A percentile compares a stretch with the other conserved stretches of the same genome.
These are phyloP conservation scores for Colletotrichum sp. DNA, from an alignment of 2,329 filamentous ascomycete species.

Conservation along the genomic window DNA sequence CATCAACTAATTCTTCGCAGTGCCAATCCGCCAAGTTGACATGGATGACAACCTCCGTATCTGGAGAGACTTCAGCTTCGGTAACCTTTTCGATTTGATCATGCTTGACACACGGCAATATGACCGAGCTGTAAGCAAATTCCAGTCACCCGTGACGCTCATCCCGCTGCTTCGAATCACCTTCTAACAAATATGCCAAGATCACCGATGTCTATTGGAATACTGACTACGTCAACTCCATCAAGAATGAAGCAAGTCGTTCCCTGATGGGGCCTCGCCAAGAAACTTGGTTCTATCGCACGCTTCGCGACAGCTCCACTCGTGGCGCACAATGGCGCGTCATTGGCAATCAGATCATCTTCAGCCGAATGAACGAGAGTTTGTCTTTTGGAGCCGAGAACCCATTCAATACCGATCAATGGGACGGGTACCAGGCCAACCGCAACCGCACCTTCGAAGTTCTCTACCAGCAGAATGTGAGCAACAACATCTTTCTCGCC, in stretches of 20 bases:
- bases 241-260: constrained; percentile 70
- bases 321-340: constrained; percentile 75
- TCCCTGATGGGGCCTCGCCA: constrained; percentile 75
- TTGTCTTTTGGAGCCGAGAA: constrained; percentile 31
- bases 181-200: background rate
- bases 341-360: constrained; percentile 74
- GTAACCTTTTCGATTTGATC: constrained; percentile 69
- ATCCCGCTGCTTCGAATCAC: background rate
- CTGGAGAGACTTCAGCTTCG: constrained; percentile 71
- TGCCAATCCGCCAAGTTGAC: constrained; percentile 55
- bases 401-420: constrained; percentile 57
- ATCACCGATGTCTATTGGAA: constrained; percentile 56
- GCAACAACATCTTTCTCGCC: constrained; percentile 75
- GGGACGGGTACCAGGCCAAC: constrained; percentile 69
- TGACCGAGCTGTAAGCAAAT: constrained; percentile 48
- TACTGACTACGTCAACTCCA: constrained; percentile 63
- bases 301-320: constrained; percentile 60
- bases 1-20: background rate
- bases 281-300: constrained; percentile 76
- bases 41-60: constrained; percentile 74
- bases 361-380: constrained; percentile 47
- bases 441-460: constrained; percentile 73
- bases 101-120: constrained; percentile 75
- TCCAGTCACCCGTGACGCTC: background rate
- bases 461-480: constrained; percentile 70